A percentile compares a stretch with the other conserved stretches of the same genome.
These are phyloP conservation scores for Lanmaoa rubissima DNA, from an alignment of 768 basidiomycete species.

Conservation along the genomic window DNA sequence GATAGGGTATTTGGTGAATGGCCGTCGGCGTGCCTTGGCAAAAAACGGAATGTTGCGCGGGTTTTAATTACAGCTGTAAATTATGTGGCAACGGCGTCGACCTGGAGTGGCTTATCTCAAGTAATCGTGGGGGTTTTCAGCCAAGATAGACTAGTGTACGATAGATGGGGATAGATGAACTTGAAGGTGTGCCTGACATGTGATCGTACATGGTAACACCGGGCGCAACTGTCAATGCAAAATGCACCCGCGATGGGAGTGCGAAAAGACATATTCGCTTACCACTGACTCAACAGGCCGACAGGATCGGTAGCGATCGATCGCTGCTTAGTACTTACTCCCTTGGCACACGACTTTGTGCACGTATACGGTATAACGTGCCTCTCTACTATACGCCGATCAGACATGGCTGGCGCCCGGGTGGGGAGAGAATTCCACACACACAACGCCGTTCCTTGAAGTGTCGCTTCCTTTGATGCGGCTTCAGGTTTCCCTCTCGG, in stretches of 20 bases:
- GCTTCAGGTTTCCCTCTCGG: too few species aligned
- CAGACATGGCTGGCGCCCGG: not conserved
- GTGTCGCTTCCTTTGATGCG: too few species aligned
- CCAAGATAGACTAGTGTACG: not conserved
- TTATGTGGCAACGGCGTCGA: not conserved
- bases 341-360: not conserved
- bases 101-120: not conserved
- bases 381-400: not conserved
- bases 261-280: not conserved
- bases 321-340: too few species aligned
- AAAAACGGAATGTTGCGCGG: not conserved
- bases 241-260: not conserved
- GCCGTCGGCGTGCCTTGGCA: not conserved
- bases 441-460: too few species aligned
- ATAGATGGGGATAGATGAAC: not conserved
- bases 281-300: too few species aligned
- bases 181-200: not conserved
- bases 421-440: not conserved
- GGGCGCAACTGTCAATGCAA: too few species aligned
- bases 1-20: not conserved
- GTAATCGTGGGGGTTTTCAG: not conserved
- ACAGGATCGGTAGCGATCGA: not conserved
- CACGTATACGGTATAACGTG: too few species aligned
- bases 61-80: not conserved
- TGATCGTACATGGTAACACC: not conserved